Percentiles rank a stretch among this genome's conserved stretches.
Conservation (phyloP, 495 filamentous ascomycete species). For the Aspergillus affinis region DNA sequence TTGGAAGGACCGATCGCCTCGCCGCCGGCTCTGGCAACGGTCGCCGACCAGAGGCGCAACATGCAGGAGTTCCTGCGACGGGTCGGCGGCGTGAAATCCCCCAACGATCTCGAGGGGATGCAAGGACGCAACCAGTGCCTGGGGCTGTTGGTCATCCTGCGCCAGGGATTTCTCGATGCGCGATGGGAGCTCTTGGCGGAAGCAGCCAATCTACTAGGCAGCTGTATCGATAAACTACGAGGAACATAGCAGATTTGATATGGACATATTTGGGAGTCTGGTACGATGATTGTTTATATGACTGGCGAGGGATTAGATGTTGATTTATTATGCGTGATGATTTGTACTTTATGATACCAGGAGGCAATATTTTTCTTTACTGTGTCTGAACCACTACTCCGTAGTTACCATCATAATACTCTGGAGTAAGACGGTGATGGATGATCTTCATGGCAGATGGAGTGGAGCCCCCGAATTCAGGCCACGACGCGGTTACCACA, state of each 20-base stretch:
- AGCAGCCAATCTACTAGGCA: conserved; percentile 74
- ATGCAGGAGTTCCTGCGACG: conserved; percentile 78
- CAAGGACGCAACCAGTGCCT: conserved; percentile 78
- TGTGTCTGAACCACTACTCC: too few species aligned
- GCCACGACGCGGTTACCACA: conserved; percentile 19
- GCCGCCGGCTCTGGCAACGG: conserved; percentile 51
- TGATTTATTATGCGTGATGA: conserved; percentile 10
- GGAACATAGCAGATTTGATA: not conserved
- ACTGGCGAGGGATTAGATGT: not conserved
- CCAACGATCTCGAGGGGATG: conserved; percentile 76
- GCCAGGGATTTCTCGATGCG: conserved; percentile 75
- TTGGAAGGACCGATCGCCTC: conserved; percentile 72
- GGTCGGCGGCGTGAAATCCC: conserved; percentile 72
- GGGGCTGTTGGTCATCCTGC: conserved; percentile 78
- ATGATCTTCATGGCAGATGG: not conserved
- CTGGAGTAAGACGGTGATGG: too few species aligned
- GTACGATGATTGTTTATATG: not conserved
- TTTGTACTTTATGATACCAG: not conserved
- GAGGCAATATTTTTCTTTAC: conserved; percentile 7
- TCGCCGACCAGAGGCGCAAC: conserved; percentile 66
- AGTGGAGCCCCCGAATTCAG: not conserved
- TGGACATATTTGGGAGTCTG: conserved; percentile 7
- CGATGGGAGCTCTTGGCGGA: conserved; percentile 92
- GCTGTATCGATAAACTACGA: conserved; percentile 67
- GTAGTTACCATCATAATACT: too few species aligned